Conservation (phyloP, 495 filamentous ascomycete species). For the Talaromyces nanjingensis region DNA sequence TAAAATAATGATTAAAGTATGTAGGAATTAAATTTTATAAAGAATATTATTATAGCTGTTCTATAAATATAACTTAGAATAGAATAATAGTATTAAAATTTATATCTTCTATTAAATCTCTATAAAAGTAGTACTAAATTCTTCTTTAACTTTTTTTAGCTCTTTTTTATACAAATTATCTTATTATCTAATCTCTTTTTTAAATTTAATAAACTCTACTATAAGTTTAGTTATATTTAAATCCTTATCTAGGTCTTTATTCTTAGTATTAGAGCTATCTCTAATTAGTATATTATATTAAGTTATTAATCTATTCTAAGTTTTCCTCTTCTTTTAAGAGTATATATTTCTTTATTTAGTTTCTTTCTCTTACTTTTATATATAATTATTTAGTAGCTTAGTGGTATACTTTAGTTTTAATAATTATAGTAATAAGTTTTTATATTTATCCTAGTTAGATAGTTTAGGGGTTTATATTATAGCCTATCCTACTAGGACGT, state of each 20-base stretch:
- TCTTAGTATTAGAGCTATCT: not conserved
- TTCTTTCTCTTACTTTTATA: constrained; percentile 13
- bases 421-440: constrained; percentile 15
- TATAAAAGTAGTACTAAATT: not conserved
- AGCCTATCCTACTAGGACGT: constrained; percentile 14
- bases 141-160: not conserved
- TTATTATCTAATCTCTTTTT: not conserved
- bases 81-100: not conserved
- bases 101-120: not conserved
- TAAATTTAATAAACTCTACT: not conserved
- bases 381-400: constrained; percentile 10
- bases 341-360: constrained; percentile 11
- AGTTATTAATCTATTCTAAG: not conserved
- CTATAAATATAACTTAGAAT: not conserved
- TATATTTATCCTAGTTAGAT: constrained; percentile 18
- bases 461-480: constrained; percentile 21
- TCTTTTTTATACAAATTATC: not conserved
- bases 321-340: not conserved
- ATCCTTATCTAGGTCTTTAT: not conserved
- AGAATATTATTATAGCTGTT: not conserved
- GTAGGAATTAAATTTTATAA: not conserved
- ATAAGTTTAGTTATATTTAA: not conserved
- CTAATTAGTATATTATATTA: not conserved
- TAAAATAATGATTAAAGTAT: not conserved
- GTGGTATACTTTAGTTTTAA: constrained; percentile 14